These are phyloP conservation scores for Hyphodiscus hymeniophilus DNA, from an alignment of 495 filamentous ascomycete species.

Conservation along the genomic window DNA sequence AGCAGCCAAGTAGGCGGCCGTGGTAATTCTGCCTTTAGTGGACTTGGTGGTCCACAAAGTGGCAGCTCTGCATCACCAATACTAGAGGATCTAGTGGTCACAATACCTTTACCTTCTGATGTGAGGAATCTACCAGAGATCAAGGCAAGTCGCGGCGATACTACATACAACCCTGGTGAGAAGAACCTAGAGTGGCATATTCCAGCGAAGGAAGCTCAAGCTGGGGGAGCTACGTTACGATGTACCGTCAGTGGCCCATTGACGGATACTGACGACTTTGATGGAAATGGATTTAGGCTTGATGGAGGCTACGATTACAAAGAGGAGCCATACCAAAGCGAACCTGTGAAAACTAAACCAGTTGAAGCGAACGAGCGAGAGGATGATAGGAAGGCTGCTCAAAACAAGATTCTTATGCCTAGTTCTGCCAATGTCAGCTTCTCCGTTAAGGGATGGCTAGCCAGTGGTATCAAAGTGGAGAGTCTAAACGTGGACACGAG, in stretches of 20 bases:
- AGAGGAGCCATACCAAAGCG: conserved; percentile 46
- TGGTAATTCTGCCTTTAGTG: conserved; percentile 30
- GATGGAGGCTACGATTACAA: conserved; percentile 47
- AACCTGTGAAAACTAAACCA: conserved; percentile 32
- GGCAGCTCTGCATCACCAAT: conserved; percentile 47
- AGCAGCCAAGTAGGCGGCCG: conserved; percentile 9
- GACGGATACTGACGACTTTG: conserved; percentile 53
- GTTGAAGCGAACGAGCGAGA: conserved; percentile 28
- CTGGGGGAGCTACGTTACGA: conserved; percentile 64
- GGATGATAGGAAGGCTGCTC: conserved; percentile 45
- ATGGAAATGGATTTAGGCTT: conserved; percentile 38
- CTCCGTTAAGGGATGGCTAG: conserved; percentile 86
- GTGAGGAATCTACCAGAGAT: conserved; percentile 87
- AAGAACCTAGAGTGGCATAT: conserved; percentile 77
- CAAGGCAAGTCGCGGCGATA: conserved; percentile 75
- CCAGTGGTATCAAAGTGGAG: conserved; percentile 90
- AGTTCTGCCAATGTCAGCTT: conserved; percentile 82
- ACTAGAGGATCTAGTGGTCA: conserved; percentile 74
- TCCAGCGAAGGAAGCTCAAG: conserved; percentile 53
- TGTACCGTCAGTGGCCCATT: conserved; percentile 69
- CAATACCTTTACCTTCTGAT: conserved; percentile 67
- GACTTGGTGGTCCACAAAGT: conserved; percentile 37
- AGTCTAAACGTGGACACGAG: conserved; percentile 77
- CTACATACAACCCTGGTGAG: conserved; percentile 65
- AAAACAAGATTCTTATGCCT: conserved; percentile 85